Evolutionary conservation across 164 flowering plant genomes (phyloP), one percentile per base, ranked within the genome.

Genomic region (Sedum album): DNA sequence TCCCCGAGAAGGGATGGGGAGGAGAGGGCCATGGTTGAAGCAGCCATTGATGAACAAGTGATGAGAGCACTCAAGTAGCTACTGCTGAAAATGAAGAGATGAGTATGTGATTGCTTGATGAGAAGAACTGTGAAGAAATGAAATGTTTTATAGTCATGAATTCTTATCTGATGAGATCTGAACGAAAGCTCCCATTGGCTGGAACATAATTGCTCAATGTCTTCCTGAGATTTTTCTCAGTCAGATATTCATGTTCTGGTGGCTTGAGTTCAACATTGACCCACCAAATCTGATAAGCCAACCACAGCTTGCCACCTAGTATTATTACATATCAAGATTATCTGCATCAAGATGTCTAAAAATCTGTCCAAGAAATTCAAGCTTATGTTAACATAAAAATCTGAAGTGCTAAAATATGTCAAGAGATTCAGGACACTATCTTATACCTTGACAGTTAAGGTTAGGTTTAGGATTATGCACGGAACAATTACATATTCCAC

Each of bases 1-100:
- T 69, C 31, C 20, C 71, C 71, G 21, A 66, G 57, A 2, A 69
- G 71, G 41, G 71, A 30, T n/a, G 71, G 71, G 4, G 71, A 69
- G 30, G 71, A 69, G 20, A 69, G 71, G 28, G 66, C 46, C 71
- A 69, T 60, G 31, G 66, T 61, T 41, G 66, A 53, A 41, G 66
- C 66, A 61, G 71, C 71, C 71, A 69, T 69, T 17, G 66, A 28
- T 66, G 28, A 23, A 21, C 23, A 41, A 26, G 8, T 8, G 28
- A 46, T 55, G 30, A 55, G 14, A 55, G 30, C 21, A 55, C 60
- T 55, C 60, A 25, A 55, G 60, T 23, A 6, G 60, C 55, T 49
- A 20, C 60, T 25, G 28, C 23, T 55, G 60, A 14, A 39, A 5
- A 39, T 8, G 60, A 25, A 23, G n/a, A 48, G 53, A 48, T 48